A percentile compares a stretch with the other conserved stretches of the same genome.
Evolutionary conservation across 306 rosid genomes (phyloP).

Genomic region (Castanea mollissima): DNA sequence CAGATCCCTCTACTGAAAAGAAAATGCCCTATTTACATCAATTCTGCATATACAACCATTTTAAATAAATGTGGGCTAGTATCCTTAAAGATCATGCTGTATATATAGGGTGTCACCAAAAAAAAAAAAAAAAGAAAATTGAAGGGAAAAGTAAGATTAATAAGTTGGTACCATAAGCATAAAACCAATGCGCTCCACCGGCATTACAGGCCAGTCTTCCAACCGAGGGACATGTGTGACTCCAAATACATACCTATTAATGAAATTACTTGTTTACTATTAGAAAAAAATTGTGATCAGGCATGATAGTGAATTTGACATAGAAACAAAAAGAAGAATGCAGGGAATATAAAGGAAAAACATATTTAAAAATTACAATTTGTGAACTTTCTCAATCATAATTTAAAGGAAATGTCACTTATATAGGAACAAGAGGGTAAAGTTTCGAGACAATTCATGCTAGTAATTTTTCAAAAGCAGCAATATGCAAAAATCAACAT

Average conservation of each 20-base stretch:
- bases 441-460: too few species aligned
- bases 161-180: slow-evolving; percentile 53
- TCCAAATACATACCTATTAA: slow-evolving; percentile 78
- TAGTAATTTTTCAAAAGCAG: too few species aligned
- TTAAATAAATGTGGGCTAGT: background rate
- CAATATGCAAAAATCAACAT: too few species aligned
- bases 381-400: background rate
- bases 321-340: background rate
- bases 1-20: background rate
- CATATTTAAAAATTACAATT: background rate
- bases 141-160: background rate
- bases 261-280: slow-evolving; percentile 6
- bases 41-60: too few species aligned
- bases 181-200: slow-evolving; percentile 83
- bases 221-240: slow-evolving; percentile 73
- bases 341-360: background rate
- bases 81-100: background rate
- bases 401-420: background rate
- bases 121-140: background rate
- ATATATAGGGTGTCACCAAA: background rate
- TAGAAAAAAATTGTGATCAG: slow-evolving; percentile 1
- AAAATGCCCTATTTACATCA: background rate
- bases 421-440: background rate
- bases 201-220: slow-evolving; percentile 98
- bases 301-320: background rate